A percentile compares a stretch with the other conserved stretches of the same genome.
phyloP scores from a whole-genome alignment of 345 rosid species.

The Populus davidiana region DNA sequence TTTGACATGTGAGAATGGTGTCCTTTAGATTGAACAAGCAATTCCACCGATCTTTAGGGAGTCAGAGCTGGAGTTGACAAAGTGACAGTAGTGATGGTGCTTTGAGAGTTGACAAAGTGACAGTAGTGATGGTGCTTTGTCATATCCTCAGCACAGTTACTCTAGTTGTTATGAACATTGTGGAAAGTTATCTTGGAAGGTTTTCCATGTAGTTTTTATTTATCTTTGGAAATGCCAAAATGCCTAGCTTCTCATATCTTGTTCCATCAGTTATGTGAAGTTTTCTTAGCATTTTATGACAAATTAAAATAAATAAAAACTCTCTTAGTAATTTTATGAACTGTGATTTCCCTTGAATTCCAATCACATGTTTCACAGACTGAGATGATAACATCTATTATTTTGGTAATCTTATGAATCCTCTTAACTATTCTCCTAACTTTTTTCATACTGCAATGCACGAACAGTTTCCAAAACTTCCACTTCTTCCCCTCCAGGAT shows the following conservation, averaged over 20 bases:
- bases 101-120: neutral
- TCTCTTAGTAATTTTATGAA: neutral
- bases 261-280: neutral
- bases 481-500: constrained; percentile 26
- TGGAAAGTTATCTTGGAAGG: neutral
- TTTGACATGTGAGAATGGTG: neutral
- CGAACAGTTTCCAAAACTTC: constrained; percentile 18
- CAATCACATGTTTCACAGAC: too few species aligned
- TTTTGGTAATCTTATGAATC: neutral
- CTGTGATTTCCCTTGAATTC: neutral
- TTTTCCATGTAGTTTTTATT: neutral
- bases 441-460: neutral
- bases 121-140: neutral
- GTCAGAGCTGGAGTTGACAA: neutral
- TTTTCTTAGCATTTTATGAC: neutral
- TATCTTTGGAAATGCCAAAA: neutral
- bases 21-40: neutral
- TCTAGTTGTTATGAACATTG: neutral
- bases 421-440: neutral
- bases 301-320: too few species aligned
- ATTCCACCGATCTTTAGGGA: neutral
- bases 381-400: too few species aligned
- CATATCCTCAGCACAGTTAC: neutral
- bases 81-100: neutral
- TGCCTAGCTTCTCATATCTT: neutral